Conservation (phyloP, 345 rosid genomes). For the Eucalyptus regnans region DNA sequence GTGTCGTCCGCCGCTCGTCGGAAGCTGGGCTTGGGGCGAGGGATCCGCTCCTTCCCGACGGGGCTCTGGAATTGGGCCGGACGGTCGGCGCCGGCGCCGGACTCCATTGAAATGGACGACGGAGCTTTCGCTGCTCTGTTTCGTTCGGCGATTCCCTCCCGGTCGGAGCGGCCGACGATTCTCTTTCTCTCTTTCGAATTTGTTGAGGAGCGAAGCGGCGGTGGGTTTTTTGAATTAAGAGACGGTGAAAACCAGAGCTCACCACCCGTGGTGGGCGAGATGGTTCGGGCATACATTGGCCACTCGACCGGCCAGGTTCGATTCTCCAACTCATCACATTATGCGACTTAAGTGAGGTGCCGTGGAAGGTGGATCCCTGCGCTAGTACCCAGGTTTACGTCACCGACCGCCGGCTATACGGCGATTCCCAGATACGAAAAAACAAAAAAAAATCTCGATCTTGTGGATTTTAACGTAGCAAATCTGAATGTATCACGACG, state of each 20-base stretch:
- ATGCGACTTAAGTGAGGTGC: no score
- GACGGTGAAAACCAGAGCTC: neutral
- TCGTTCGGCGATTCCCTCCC: neutral
- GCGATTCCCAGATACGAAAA: no score
- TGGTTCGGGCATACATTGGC: no score
- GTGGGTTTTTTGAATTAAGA: neutral
- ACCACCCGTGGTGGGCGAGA: no score
- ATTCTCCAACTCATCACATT: no score
- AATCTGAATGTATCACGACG: neutral
- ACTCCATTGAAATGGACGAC: neutral
- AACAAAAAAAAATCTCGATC: no score
- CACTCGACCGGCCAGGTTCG: no score
- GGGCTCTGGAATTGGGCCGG: neutral
- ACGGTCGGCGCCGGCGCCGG: neutral
- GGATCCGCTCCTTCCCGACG: neutral
- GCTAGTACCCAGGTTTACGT: no score
- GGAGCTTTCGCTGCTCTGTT: neutral
- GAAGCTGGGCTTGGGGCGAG: constrained; percentile 35
- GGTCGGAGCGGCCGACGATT: neutral
- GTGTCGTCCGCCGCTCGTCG: constrained; percentile 61
- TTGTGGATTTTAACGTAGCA: rapidly evolving
- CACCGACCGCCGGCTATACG: no score
- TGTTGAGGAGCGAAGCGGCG: neutral
- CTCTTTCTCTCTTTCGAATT: neutral
- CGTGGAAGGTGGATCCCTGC: no score